Evolutionary conservation across 2,329 filamentous ascomycete species (phyloP), one percentile per base, ranked within the genome.

Genomic region (Xylaria sp.): DNA sequence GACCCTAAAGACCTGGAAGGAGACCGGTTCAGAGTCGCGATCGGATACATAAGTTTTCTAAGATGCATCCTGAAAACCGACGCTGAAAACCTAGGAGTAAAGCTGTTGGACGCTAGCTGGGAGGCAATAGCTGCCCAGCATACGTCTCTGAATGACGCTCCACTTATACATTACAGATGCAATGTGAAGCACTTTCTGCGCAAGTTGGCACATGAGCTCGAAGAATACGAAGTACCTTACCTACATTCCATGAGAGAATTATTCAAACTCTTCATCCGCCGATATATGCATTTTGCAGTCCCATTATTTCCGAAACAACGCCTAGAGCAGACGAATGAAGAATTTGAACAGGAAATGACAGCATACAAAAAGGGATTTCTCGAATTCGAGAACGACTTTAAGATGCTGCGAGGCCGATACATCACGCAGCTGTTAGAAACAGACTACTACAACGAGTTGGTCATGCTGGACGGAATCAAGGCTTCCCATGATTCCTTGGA

Each of bases 41-140:
- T 2, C 5, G 25, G 12, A 7, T 52, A 31, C 28, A 25, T 52
- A 25, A 25, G 4, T 13, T 3, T 62, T 9, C 34, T 64, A 10
- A 2, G 2, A 8, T 18, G 1, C 4, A 18, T 28, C 41, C 39
- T 9, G 8, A 23, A 50, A 13, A 28, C 28, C 28, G 28, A 28
- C 4, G 28, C 28, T 9, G 8, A 18, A 50, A 13, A 20, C 23
- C 12, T 28, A 25, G 61, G 18, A n/a, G 6, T 25, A 1, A 15
- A 5, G 25, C 12, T 64, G 20, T 64, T 64, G 3, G 61, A 57
- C 2, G 61, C 61, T 1, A 64, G 52, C 28, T 64, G 51, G 60
- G 15, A 10, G 0, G 28, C 10, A 6, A 55, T 63, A 10, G n/a
- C 15, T 37, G 5, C 51, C 9, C 10, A 8, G 1, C 52, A 64